phyloP scores from a whole-genome alignment of 225 moss, liverwort and hornwort genomes.

The Pseudoscleropodium purum region DNA sequence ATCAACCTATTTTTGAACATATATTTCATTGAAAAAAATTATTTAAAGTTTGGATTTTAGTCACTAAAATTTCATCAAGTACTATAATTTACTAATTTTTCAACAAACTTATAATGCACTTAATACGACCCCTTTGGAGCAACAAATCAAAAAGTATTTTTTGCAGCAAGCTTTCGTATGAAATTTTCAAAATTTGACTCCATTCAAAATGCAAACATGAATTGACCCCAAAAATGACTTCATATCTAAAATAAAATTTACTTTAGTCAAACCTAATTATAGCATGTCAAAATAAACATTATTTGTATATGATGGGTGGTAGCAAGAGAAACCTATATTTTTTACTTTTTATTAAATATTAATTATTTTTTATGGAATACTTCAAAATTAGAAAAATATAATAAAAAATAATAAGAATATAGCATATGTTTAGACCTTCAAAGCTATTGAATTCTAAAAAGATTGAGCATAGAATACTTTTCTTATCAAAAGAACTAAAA shows the following conservation, averaged over 20 bases:
- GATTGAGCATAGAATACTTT: neutral
- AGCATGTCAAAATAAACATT: neutral
- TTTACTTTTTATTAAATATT: neutral
- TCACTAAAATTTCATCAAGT: neutral
- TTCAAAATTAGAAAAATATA: too few species aligned
- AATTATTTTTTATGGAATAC: neutral
- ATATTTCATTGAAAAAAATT: fast-evolving
- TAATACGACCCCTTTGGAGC: fast-evolving
- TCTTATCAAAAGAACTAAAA: neutral
- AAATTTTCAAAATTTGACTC: neutral
- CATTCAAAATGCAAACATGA: neutral
- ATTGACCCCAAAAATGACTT: neutral
- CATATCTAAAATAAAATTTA: neutral
- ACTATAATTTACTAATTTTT: neutral
- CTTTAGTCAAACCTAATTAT: neutral
- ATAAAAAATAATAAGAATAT: neutral
- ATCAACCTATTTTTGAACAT: neutral
- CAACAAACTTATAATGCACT: too few species aligned
- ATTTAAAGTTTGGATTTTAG: neutral
- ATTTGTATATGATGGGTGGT: neutral
- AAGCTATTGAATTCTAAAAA: neutral
- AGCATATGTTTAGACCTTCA: neutral
- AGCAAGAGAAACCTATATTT: neutral
- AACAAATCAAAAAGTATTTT: neutral
- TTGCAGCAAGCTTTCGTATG: fast-evolving